Evolutionary conservation across 2,329 filamentous ascomycete genomes (phyloP).

Genomic region (Akanthomyces uredinophilus): DNA sequence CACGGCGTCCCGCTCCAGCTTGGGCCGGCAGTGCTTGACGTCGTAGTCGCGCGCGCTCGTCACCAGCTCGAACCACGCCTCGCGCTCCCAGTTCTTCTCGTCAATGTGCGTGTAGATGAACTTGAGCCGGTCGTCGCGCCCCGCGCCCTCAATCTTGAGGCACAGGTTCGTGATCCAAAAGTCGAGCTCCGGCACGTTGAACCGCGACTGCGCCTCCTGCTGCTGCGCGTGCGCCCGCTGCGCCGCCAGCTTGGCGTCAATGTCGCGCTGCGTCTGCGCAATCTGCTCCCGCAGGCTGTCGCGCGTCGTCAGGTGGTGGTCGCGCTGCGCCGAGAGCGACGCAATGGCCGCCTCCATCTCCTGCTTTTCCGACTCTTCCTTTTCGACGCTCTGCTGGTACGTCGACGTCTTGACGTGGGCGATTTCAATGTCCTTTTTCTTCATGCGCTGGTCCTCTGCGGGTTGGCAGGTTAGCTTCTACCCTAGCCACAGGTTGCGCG

Average conservation of each 20-base stretch:
- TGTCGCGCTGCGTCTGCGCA: slow-evolving; percentile 62
- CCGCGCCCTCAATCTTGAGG: slow-evolving; percentile 82
- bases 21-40: slow-evolving; percentile 74
- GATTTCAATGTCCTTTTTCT: slow-evolving; percentile 82
- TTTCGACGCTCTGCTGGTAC: slow-evolving; percentile 68
- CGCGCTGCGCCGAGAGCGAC: slow-evolving; percentile 53
- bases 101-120: slow-evolving; percentile 86
- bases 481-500: background rate
- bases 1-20: slow-evolving; percentile 72
- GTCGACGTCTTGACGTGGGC: slow-evolving; percentile 64
- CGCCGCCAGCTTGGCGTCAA: slow-evolving; percentile 64
- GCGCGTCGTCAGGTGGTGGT: slow-evolving; percentile 52
- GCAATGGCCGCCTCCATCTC: slow-evolving; percentile 66
- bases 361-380: slow-evolving; percentile 69
- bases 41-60: slow-evolving; percentile 80
- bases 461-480: background rate
- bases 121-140: slow-evolving; percentile 76
- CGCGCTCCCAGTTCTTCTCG: slow-evolving; percentile 79
- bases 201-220: slow-evolving; percentile 75
- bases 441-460: slow-evolving; percentile 85
- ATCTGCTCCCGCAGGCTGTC: slow-evolving; percentile 58
- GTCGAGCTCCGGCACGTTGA: slow-evolving; percentile 88
- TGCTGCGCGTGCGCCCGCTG: slow-evolving; percentile 68
- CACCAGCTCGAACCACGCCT: slow-evolving; percentile 90
- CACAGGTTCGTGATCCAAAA: slow-evolving; percentile 95